Evolutionary conservation across 2,329 filamentous ascomycete species (phyloP).

Genomic region (Didymella lethalis): DNA sequence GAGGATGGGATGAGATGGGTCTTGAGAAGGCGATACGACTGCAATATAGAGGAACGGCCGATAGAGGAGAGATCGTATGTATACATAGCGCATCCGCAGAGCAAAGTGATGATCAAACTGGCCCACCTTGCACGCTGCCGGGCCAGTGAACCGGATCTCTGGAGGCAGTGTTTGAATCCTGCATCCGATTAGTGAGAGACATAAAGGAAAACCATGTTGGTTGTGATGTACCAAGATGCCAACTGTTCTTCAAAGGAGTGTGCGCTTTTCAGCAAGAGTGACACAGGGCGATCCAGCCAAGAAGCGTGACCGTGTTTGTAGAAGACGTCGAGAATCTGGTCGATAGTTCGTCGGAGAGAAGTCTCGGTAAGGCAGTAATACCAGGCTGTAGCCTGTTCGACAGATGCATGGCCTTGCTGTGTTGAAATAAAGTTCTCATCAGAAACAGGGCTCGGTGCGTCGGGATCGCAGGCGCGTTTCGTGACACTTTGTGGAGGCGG

Average conservation of each 20-base stretch:
- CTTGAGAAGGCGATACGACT: background rate
- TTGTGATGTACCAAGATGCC: background rate
- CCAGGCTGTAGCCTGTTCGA: slow-evolving; percentile 1
- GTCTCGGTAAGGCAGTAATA: background rate
- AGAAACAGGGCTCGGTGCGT: background rate
- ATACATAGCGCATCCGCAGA: background rate
- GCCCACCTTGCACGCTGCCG: background rate
- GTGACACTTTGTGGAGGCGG: background rate
- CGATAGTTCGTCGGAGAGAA: background rate
- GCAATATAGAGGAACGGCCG: background rate
- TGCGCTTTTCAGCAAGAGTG: background rate
- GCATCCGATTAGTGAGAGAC: background rate
- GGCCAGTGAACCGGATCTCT: background rate
- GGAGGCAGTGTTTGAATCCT: background rate
- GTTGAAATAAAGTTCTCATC: slow-evolving; percentile 1
- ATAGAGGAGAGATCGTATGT: background rate
- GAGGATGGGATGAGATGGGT: background rate
- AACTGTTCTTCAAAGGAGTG: background rate
- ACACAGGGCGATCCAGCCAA: background rate
- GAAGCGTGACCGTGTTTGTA: background rate
- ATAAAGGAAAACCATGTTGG: background rate
- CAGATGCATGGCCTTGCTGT: slow-evolving; percentile 1
- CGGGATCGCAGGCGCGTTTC: background rate
- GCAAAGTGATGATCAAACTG: background rate
- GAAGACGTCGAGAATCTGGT: background rate